These are phyloP conservation scores for Chrysoporthe austroafricana DNA, from an alignment of 2,329 filamentous ascomycete genomes.

Conservation along the genomic window DNA sequence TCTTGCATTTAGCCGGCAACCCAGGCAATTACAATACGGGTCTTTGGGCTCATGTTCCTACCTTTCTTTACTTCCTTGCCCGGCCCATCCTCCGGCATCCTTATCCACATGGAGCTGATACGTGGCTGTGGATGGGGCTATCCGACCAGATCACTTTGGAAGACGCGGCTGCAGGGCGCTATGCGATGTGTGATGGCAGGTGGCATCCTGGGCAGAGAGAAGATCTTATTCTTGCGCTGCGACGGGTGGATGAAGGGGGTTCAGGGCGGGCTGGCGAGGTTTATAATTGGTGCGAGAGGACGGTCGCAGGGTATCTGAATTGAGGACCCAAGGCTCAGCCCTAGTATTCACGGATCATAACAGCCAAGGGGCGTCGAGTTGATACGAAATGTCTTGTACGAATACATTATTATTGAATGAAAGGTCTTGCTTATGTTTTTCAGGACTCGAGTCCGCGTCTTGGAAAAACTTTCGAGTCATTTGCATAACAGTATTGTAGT, in stretches of 20 bases:
- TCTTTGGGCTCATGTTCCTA: neutral
- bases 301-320: neutral
- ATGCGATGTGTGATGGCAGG: constrained; percentile 33
- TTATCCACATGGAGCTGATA: too few relatives aligned
- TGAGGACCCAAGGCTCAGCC: neutral
- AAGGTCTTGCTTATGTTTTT: too few relatives aligned
- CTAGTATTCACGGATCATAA: constrained; percentile 5
- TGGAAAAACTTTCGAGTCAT: too few relatives aligned
- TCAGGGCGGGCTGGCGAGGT: constrained; percentile 31
- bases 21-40: constrained; percentile 13
- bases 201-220: constrained; percentile 34
- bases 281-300: constrained; percentile 7
- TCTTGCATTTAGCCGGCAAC: constrained; percentile 22
- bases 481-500: too few relatives aligned
- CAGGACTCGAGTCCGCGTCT: too few relatives aligned
- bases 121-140: constrained; percentile 34
- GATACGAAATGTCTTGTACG: neutral
- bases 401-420: neutral
- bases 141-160: constrained; percentile 31
- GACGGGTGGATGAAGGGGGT: constrained; percentile 27
- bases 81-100: too few relatives aligned
- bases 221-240: constrained; percentile 31
- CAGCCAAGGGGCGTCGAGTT: neutral
- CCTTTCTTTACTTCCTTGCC: too few relatives aligned
- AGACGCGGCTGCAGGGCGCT: constrained; percentile 29